phyloP scores from a whole-genome alignment of 306 rosid genomes.

The Quercus robur region DNA sequence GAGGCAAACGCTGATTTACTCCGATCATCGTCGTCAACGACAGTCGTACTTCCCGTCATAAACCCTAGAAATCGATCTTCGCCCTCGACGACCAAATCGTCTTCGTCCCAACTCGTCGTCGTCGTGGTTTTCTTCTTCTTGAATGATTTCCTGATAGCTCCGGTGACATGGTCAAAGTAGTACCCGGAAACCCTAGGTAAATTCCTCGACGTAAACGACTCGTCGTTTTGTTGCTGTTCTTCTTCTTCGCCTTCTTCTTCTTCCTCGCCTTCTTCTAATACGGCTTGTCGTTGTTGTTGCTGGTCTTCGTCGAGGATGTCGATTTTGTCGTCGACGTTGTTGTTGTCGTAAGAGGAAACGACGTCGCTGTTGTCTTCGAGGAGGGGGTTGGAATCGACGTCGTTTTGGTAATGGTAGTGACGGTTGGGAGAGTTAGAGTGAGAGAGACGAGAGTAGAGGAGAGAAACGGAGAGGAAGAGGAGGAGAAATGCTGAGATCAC shows the following conservation, averaged over 20 bases:
- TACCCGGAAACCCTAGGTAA: conserved; percentile 40
- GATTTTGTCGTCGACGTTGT: conserved; percentile 76
- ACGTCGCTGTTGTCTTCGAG: conserved; percentile 29
- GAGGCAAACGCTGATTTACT: conserved; percentile 63
- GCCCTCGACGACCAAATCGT: not conserved
- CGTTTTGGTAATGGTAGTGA: conserved; percentile 21
- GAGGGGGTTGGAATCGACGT: conserved; percentile 43
- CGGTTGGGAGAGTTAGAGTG: conserved; percentile 35
- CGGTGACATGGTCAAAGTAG: conserved; percentile 65
- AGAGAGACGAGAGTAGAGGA: conserved; percentile 80
- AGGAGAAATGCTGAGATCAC: conserved; percentile 59
- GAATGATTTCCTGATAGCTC: conserved; percentile 57
- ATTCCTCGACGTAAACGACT: conserved; percentile 7
- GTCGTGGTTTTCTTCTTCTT: conserved; percentile 16
- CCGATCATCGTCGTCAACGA: conserved; percentile 42
- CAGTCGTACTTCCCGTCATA: conserved; percentile 21
- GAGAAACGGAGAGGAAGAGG: conserved; percentile 66
- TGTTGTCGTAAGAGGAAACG: conserved; percentile 50
- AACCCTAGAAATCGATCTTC: too few relatives aligned
- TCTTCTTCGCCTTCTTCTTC: conserved; percentile 39
- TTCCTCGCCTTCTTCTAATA: conserved; percentile 23
- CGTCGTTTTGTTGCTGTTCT: too few relatives aligned
- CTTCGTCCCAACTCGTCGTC: conserved; percentile 33
- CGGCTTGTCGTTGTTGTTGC: not conserved
- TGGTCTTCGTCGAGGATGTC: conserved; percentile 50